These are phyloP conservation scores for Zygotorulaspora danielsina DNA, from an alignment of 805 yeast genomes.

Conservation along the genomic window DNA sequence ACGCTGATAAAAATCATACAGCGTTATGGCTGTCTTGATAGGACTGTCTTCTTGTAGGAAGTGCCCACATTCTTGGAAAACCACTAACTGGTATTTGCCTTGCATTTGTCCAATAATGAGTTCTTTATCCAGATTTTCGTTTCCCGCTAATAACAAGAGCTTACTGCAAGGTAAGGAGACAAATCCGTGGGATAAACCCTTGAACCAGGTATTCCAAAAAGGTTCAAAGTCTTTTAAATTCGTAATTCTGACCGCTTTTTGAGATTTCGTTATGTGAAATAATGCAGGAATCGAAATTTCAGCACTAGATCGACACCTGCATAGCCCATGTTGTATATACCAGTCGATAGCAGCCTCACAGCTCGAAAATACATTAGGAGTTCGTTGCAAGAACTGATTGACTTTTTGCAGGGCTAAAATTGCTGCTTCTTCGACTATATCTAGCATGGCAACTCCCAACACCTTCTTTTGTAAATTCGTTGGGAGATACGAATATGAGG, in stretches of 20 bases:
- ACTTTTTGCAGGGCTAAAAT: slow-evolving; percentile 62
- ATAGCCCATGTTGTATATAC: slow-evolving; percentile 59
- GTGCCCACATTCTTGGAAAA: slow-evolving; percentile 80
- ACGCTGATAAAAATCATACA: slow-evolving; percentile 44
- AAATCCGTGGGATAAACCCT: slow-evolving; percentile 54
- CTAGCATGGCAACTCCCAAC: slow-evolving; percentile 73
- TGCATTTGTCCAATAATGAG: slow-evolving; percentile 97
- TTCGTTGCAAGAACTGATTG: slow-evolving; percentile 56
- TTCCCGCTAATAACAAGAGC: slow-evolving; percentile 77
- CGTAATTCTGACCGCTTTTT: slow-evolving; percentile 53
- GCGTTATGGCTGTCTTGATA: slow-evolving; percentile 53
- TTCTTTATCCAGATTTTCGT: slow-evolving; percentile 79
- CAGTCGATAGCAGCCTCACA: slow-evolving; percentile 67
- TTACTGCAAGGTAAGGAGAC: slow-evolving; percentile 54
- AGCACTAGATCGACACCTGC: slow-evolving; percentile 61
- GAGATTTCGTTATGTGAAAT: slow-evolving; percentile 33
- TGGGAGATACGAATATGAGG: slow-evolving; percentile 37
- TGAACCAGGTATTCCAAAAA: slow-evolving; percentile 85
- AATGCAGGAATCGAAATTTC: slow-evolving; percentile 72
- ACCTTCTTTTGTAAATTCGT: slow-evolving; percentile 31
- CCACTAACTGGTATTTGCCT: slow-evolving; percentile 87
- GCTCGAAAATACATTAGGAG: slow-evolving; percentile 59
- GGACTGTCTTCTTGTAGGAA: slow-evolving; percentile 94
- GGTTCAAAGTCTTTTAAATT: slow-evolving; percentile 57
- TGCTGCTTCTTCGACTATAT: slow-evolving; percentile 94